Conservation (phyloP, 345 rosid genomes). For the Melaleuca quinquenervia region DNA sequence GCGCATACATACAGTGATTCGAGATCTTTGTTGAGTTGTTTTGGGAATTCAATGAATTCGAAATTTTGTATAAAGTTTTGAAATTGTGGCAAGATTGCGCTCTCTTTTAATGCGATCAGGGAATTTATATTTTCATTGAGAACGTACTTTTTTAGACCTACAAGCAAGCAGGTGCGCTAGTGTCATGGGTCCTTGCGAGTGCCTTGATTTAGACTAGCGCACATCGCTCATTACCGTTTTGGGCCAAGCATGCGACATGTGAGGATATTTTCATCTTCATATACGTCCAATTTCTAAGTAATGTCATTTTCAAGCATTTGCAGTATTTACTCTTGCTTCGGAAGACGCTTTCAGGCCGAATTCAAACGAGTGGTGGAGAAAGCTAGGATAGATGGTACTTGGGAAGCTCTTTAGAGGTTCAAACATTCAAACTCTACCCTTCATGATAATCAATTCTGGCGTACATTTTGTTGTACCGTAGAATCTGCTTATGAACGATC, state of each 20-base stretch:
- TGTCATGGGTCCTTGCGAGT: background rate
- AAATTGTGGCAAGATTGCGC: background rate
- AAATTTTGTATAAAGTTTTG: background rate
- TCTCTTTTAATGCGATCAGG: background rate
- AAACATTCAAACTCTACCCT: background rate
- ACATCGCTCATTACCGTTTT: background rate
- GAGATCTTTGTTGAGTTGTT: background rate
- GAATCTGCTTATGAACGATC: background rate
- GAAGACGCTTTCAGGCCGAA: rapidly evolving
- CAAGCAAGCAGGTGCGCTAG: background rate
- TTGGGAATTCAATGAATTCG: background rate
- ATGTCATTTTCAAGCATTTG: background rate
- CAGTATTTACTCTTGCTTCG: background rate
- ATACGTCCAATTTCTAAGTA: background rate
- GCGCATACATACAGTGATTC: background rate
- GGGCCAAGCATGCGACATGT: background rate
- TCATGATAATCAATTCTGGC: background rate
- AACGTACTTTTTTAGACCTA: background rate
- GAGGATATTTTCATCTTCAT: background rate
- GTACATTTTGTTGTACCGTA: background rate
- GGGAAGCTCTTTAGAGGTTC: background rate
- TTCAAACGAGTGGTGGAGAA: background rate
- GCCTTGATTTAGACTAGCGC: background rate
- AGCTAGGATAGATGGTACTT: background rate
- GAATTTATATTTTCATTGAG: too few species aligned